Base-by-base conservation (phyloP, 2,329 filamentous ascomycete species). In the Madurella mycetomatis region DNA sequence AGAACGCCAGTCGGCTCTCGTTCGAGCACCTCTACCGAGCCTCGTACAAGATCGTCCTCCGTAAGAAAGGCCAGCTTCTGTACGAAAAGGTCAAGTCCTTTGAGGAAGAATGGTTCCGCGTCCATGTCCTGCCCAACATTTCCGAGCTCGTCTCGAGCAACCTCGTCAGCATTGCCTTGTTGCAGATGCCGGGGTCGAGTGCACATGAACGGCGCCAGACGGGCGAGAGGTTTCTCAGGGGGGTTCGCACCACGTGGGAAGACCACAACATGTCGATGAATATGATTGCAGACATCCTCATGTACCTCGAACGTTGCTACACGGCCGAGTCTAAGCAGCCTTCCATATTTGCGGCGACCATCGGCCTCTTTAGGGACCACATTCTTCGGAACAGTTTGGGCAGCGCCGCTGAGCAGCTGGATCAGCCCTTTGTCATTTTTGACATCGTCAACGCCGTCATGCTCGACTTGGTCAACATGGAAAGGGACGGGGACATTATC, bases 11-110 rank as follows among this genome's bases (percentile, higher is more conserved):
- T 9, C 80, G 81, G 15, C 82, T 99, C 2, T 96, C 92, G 1
- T 99, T 96, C 74, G 94, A 99, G 70, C 88, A 95, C 66, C 82
- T 99, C 1, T 99, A 99, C 73, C 87, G 94, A 54, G 88, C 88
- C 51, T 89, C 90, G 5, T 99, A 99, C 73, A 92, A 94, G 69
- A 89, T 97, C 17, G 92, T 97, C 1, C 75, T 96, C 37, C 88
- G 87, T 71, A 95, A 92, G 73, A 87, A 91, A 62, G 92, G 92
- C 25, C 83, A 88, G 34, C 76, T 85, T 11, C 79, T 99, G 1
- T 97, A 97, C 71, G 81, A 87, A 5, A 79, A 82, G 9, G 91
- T 97, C 47, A 87, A 86, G 63, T 74, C 84, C 2, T 90, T 96
- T 52, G 92, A 97, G 71, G 81, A 86, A 64, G 74, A 83, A 59